Evolutionary conservation across 768 basidiomycete species (phyloP).

Genomic region (Russula abietina): DNA sequence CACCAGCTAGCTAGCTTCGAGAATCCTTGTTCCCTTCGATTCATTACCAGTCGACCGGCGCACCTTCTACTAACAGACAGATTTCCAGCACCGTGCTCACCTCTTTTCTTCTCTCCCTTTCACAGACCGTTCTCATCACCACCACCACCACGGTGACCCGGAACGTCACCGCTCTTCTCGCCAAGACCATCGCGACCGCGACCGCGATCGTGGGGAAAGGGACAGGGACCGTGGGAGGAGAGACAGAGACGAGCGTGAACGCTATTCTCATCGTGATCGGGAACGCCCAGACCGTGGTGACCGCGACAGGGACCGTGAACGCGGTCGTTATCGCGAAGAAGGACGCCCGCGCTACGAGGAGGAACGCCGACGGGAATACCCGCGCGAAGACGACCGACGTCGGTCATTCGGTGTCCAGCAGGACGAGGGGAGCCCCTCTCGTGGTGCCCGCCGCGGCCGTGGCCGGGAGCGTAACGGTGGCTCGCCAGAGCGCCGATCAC

Average conservation of each 20-base stretch:
- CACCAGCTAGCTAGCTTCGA: conserved; percentile 28
- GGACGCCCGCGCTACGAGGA: conserved; percentile 36
- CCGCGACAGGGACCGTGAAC: conserved; percentile 44
- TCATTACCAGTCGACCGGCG: conserved; percentile 14
- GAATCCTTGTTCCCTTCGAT: conserved; percentile 23
- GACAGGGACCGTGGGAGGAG: conserved; percentile 32
- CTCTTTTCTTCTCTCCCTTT: conserved; percentile 17
- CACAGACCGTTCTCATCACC: conserved; percentile 21
- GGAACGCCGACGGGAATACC: conserved; percentile 33
- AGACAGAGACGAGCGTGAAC: conserved; percentile 27
- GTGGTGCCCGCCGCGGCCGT: conserved; percentile 41
- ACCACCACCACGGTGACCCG: conserved; percentile 27
- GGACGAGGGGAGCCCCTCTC: conserved; percentile 35
- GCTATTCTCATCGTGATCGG: conserved; percentile 27
- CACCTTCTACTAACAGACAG: conserved; percentile 20
- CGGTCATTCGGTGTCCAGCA: conserved; percentile 19
- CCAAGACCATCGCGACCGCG: conserved; percentile 29
- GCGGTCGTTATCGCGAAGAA: conserved; percentile 36
- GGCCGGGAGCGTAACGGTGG: conserved; percentile 50
- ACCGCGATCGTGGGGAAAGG: conserved; percentile 33
- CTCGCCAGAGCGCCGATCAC: conserved; percentile 75
- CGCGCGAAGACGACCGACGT: conserved; percentile 36
- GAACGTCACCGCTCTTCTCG: conserved; percentile 28
- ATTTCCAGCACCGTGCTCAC: conserved; percentile 22
- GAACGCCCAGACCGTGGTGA: conserved; percentile 34